These are phyloP conservation scores for Takashimella tepidaria DNA, from an alignment of 1,284 basidiomycete genomes.

Conservation along the genomic window DNA sequence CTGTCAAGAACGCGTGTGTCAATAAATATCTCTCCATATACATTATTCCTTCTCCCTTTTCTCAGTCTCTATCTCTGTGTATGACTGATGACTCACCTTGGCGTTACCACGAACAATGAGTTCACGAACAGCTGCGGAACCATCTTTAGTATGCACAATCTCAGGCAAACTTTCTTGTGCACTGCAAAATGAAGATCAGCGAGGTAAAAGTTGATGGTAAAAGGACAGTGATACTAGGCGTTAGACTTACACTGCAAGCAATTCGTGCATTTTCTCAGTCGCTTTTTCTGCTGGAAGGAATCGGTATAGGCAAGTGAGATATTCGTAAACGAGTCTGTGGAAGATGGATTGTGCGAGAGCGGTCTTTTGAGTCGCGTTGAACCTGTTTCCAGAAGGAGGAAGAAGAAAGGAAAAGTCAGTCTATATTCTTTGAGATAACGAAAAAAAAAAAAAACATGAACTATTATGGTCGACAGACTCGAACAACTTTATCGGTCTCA, in stretches of 20 bases:
- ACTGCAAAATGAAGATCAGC: no score
- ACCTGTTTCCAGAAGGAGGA: conserved; percentile 56
- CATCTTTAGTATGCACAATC: conserved; percentile 87
- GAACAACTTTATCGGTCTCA: background rate
- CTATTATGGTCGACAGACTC: background rate
- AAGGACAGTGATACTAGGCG: no score
- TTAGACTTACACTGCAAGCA: conserved; percentile 34
- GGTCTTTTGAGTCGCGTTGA: conserved; percentile 84
- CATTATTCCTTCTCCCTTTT: no score
- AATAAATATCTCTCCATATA: no score
- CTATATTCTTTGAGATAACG: conserved; percentile 5
- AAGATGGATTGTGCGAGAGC: conserved; percentile 77
- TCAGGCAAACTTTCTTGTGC: conserved; percentile 78
- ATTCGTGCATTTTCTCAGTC: conserved; percentile 47
- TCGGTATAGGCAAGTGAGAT: conserved; percentile 44
- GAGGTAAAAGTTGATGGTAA: background rate
- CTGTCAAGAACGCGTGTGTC: conserved; percentile 48
- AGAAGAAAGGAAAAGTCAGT: no score
- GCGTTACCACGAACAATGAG: conserved; percentile 73
- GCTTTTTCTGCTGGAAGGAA: conserved; percentile 40
- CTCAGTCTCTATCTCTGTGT: no score
- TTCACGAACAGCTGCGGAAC: conserved; percentile 74
- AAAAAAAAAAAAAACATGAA: no score
- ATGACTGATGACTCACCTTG: conserved; percentile 56
- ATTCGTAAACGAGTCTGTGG: conserved; percentile 59